These are phyloP conservation scores for Mycena vulgaris DNA, from an alignment of 768 basidiomycete species.

Conservation along the genomic window DNA sequence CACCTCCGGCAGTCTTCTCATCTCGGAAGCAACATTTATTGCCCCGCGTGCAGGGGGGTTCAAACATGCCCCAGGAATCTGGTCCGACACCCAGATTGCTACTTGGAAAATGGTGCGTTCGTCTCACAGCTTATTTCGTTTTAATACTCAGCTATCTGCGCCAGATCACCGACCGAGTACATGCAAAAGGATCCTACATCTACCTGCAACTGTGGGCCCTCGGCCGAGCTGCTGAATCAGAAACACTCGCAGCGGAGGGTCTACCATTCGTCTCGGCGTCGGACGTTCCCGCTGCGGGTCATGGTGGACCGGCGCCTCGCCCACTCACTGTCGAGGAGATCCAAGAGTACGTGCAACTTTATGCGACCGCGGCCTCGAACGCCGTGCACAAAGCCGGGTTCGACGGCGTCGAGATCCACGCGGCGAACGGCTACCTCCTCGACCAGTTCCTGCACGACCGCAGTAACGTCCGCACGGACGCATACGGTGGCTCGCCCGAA, in stretches of 20 bases:
- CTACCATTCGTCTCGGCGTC: constrained; percentile 50
- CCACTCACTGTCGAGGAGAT: constrained; percentile 53
- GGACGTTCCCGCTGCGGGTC: constrained; percentile 28
- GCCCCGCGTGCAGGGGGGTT: constrained; percentile 49
- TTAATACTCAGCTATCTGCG: background rate
- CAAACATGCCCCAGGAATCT: constrained; percentile 54
- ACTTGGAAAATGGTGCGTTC: constrained; percentile 61
- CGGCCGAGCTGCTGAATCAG: constrained; percentile 48
- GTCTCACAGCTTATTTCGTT: background rate
- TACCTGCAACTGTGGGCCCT: constrained; percentile 67
- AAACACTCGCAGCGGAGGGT: constrained; percentile 44
- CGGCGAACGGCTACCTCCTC: constrained; percentile 50
- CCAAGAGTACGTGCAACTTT: constrained; percentile 56
- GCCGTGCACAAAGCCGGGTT: constrained; percentile 66
- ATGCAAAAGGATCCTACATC: constrained; percentile 50
- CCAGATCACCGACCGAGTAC: constrained; percentile 37
- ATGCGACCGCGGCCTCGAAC: no score
- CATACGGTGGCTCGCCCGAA: constrained; percentile 48
- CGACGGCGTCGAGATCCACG: constrained; percentile 68
- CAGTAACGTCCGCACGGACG: no score
- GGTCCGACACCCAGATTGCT: constrained; percentile 58
- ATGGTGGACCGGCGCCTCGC: constrained; percentile 39
- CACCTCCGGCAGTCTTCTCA: no score
- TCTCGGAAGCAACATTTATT: constrained; percentile 57
- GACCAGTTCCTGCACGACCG: constrained; percentile 66